These are phyloP conservation scores for Alternaria arborescens DNA, from an alignment of 2,329 filamentous ascomycete species.

Conservation along the genomic window DNA sequence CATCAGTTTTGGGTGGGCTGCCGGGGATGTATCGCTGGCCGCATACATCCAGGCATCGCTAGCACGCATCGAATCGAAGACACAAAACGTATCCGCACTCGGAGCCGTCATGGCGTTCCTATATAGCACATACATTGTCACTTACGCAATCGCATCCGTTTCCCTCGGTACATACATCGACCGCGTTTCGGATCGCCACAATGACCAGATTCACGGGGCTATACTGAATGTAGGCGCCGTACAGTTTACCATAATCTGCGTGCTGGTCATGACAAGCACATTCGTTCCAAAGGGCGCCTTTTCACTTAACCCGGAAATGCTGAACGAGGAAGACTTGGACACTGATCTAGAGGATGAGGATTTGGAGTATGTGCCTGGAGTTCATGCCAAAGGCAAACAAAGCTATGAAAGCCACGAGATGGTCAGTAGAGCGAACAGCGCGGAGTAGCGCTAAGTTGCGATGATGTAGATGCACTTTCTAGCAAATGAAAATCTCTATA, in stretches of 20 bases:
- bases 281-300: slow-evolving; percentile 58
- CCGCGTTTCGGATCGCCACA: slow-evolving; percentile 48
- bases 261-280: slow-evolving; percentile 55
- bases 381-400: slow-evolving; percentile 26
- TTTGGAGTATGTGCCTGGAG: slow-evolving; percentile 33
- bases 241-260: slow-evolving; percentile 58
- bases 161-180: slow-evolving; percentile 59
- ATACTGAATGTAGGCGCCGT: slow-evolving; percentile 58
- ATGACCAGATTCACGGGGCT: slow-evolving; percentile 52
- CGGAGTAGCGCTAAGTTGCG: not conserved
- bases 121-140: slow-evolving; percentile 60
- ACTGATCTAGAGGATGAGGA: slow-evolving; percentile 41
- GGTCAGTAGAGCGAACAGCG: slow-evolving; percentile 31
- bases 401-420: slow-evolving; percentile 36
- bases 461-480: not conserved
- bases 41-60: slow-evolving; percentile 62
- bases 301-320: slow-evolving; percentile 55
- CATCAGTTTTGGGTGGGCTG: slow-evolving; percentile 59
- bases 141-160: slow-evolving; percentile 57
- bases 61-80: slow-evolving; percentile 55
- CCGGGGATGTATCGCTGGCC: slow-evolving; percentile 61
- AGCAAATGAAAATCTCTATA: not conserved
- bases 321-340: slow-evolving; percentile 53
- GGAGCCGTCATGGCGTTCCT: slow-evolving; percentile 63
- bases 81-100: slow-evolving; percentile 58